Base-by-base conservation (phyloP, 2,329 filamentous ascomycete species). In the Periconia macrospinosa region DNA sequence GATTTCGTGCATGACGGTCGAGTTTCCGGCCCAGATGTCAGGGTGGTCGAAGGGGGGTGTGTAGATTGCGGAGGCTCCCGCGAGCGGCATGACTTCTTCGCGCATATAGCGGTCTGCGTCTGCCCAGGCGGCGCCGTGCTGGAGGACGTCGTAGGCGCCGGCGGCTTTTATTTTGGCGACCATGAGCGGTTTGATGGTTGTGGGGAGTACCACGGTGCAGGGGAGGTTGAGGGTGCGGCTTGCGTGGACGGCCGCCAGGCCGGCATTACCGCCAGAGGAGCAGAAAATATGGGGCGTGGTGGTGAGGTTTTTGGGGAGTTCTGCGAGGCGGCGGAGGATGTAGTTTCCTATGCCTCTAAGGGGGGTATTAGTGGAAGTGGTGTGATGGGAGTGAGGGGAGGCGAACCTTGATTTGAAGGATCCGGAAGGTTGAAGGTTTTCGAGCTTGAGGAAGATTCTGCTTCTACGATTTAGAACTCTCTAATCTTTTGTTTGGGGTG, bases 391-490 rank as follows among this genome's bases (percentile, higher is more conserved):
- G 52, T 47, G 45, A 35, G 15, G 15, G 19, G 49, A 44, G 33
- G 30, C 62, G 55, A 70, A 73, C 71, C 70, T 65, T 45, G 89
- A 92, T 74, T 95, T 94, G 84, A 95, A 96, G 40, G 89, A 92
- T 58, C 89, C 89, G 19, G 88, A 89, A 5, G 91, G 91, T 68
- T 96, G 91, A 50, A 92, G 83, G 69, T 89, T 90, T 65, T 95
- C 91, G 57, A 94, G 84, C 74, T 95, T 95, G 66, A 95, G 85
- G 73, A 89, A 90, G 72, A 95, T 85, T 76, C 89, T 87, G 78
- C 89, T 81, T 73, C 69, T 76, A 61, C 67, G 66, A 70, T 71
- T 76, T 76, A 76, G 74, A 63, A 63, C 52, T 65, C 51, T 52
- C 57, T 60, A 59, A 63, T 67, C 63, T 57, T 50, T 14, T 35